These are phyloP conservation scores for Nakazawaea ambrosiae DNA, from an alignment of 805 yeast genomes.

Conservation along the genomic window DNA sequence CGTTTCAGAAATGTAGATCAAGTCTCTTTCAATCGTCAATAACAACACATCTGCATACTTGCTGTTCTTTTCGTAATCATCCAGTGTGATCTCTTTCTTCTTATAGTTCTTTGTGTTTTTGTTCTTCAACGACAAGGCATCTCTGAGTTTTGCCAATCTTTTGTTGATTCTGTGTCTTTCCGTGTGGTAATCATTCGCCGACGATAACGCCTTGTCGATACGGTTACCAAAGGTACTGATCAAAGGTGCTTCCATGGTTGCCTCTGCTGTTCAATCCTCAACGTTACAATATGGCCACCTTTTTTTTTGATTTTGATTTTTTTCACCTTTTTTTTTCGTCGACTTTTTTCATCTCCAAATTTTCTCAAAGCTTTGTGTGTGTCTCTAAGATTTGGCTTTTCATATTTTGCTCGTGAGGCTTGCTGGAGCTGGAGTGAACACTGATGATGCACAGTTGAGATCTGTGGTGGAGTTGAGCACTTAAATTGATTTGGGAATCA, in stretches of 20 bases:
- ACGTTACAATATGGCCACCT: too few species aligned
- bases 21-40: constrained; percentile 70
- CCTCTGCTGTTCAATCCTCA: too few species aligned
- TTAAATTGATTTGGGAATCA: too few species aligned
- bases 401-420: too few species aligned
- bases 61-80: constrained; percentile 42
- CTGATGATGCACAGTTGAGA: too few species aligned
- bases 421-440: too few species aligned
- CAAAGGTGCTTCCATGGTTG: constrained; percentile 38
- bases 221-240: constrained; percentile 47
- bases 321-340: neutral
- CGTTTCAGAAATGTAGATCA: constrained; percentile 61
- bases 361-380: too few species aligned
- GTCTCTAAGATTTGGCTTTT: too few species aligned
- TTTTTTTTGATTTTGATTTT: neutral
- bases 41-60: constrained; percentile 54
- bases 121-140: constrained; percentile 52
- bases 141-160: constrained; percentile 57
- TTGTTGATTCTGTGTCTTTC: constrained; percentile 60
- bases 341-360: too few species aligned
- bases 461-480: too few species aligned
- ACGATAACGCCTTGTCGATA: constrained; percentile 51
- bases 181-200: constrained; percentile 62
- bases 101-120: constrained; percentile 61
- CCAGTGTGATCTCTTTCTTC: constrained; percentile 38